Evolutionary conservation across 495 filamentous ascomycete species (phyloP).

Genomic region (Cetradonia linearis): DNA sequence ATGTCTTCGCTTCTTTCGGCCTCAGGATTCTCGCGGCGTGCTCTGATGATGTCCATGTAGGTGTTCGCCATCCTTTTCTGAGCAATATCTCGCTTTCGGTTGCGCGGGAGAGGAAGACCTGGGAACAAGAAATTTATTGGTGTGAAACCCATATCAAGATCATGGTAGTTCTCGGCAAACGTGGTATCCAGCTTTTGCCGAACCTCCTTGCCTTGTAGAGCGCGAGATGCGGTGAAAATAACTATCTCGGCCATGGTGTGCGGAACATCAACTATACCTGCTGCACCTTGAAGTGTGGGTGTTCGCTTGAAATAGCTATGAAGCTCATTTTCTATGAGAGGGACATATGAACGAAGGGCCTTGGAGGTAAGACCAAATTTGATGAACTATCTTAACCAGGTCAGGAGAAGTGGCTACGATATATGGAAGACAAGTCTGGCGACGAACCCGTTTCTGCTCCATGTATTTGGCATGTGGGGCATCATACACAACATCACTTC

Average conservation of each 20-base stretch:
- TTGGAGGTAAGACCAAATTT: slow-evolving; percentile 65
- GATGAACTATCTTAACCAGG: no score
- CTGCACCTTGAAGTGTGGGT: slow-evolving; percentile 55
- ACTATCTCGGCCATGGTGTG: slow-evolving; percentile 71
- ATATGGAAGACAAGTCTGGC: background rate
- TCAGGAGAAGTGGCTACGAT: no score
- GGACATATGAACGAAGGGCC: slow-evolving; percentile 66
- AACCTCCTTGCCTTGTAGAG: slow-evolving; percentile 68
- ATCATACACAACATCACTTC: slow-evolving; percentile 77
- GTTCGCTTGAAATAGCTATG: slow-evolving; percentile 54
- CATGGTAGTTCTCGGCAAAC: slow-evolving; percentile 67
- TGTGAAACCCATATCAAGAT: slow-evolving; percentile 75
- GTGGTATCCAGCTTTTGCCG: slow-evolving; percentile 62
- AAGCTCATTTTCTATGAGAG: slow-evolving; percentile 66
- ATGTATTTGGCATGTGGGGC: slow-evolving; percentile 77
- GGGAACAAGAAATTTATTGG: slow-evolving; percentile 79
- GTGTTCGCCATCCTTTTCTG: slow-evolving; percentile 64
- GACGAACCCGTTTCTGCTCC: slow-evolving; percentile 60
- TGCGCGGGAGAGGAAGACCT: slow-evolving; percentile 74
- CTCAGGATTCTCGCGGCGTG: slow-evolving; percentile 43
- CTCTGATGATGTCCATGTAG: slow-evolving; percentile 66
- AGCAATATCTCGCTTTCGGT: slow-evolving; percentile 65
- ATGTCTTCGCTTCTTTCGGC: slow-evolving; percentile 54
- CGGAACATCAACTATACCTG: slow-evolving; percentile 53
- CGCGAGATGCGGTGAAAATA: slow-evolving; percentile 70